A percentile compares a stretch with the other conserved stretches of the same genome.
Evolutionary conservation across 306 rosid genomes (phyloP).

Genomic region (barrel medic (Medicago truncatula)): DNA sequence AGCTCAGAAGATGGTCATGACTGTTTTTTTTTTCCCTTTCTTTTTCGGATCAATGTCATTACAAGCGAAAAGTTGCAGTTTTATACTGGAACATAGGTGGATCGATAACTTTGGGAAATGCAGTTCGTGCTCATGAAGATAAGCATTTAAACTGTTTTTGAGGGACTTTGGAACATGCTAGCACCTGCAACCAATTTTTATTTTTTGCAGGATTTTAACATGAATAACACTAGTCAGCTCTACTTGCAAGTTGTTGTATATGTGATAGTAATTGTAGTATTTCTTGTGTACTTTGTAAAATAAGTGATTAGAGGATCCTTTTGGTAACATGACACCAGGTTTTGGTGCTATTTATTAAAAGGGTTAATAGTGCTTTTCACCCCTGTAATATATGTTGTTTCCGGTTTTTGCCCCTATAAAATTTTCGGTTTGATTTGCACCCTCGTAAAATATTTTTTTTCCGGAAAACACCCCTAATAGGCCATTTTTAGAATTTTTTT

Average conservation of each 20-base stretch:
- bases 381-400: no score
- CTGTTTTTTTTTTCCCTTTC: background rate
- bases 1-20: constrained; percentile 17
- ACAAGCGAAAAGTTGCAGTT: constrained; percentile 10
- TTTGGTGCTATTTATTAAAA: constrained; percentile 11
- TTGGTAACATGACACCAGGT: constrained; percentile 1
- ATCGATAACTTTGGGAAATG: constrained; percentile 3
- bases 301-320: constrained; percentile 5
- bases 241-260: constrained; percentile 3
- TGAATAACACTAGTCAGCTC: constrained; percentile 21
- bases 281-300: constrained; percentile 7
- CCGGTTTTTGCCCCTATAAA: no score
- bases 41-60: constrained; percentile 6
- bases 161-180: constrained; percentile 4
- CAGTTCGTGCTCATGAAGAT: background rate
- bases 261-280: constrained; percentile 15
- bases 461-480: no score
- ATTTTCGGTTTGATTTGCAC: no score
- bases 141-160: background rate
- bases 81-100: constrained; percentile 8
- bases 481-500: no score
- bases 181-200: constrained; percentile 15
- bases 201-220: background rate
- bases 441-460: no score
- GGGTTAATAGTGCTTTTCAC: no score